Percentiles rank a stretch among this genome's conserved stretches.
phyloP scores from a whole-genome alignment of 352 stramenopile genomes.

The Peronosclerospora sorghi region DNA sequence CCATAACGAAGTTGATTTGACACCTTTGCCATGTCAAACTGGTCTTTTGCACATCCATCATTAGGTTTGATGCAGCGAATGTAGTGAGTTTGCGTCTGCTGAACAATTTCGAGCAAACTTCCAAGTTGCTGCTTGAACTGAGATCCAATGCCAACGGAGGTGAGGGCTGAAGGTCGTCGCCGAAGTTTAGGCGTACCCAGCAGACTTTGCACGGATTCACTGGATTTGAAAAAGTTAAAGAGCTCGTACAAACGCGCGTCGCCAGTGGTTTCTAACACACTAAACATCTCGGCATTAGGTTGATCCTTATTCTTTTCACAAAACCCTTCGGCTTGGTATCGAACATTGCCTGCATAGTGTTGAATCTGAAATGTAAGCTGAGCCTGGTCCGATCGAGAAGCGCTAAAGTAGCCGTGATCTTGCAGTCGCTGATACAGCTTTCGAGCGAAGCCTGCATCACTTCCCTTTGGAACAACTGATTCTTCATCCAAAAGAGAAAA shows the following conservation, averaged over 20 bases:
- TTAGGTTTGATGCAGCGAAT: constrained; percentile 99
- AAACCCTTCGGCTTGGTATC: constrained; percentile 66
- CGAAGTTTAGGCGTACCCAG: constrained; percentile 31
- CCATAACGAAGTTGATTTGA: constrained; percentile 73
- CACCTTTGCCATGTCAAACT: constrained; percentile 83
- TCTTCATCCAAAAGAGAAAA: constrained; percentile 82
- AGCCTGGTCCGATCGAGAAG: constrained; percentile 54
- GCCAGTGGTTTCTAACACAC: constrained; percentile 49
- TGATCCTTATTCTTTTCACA: constrained; percentile 86
- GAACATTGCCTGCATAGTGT: constrained; percentile 73
- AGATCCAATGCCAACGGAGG: constrained; percentile 70
- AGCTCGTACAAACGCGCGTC: constrained; percentile 40
- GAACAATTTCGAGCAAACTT: constrained; percentile 87
- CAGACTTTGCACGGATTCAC: constrained; percentile 26
- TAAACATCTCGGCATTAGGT: constrained; percentile 63
- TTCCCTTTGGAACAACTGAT: constrained; percentile 69
- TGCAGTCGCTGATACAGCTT: constrained; percentile 68
- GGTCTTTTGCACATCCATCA: constrained; percentile 79
- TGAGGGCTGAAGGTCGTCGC: constrained; percentile 58
- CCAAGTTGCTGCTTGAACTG: constrained; percentile 92
- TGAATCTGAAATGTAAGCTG: constrained; percentile 66
- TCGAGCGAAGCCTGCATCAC: constrained; percentile 54
- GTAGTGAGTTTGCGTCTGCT: constrained; percentile 94
- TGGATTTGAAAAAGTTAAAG: constrained; percentile 67
- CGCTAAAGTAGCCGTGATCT: constrained; percentile 45